Evolutionary conservation across 176 grass and related monocot genomes (phyloP).

Genomic region (Zizania latifolia): DNA sequence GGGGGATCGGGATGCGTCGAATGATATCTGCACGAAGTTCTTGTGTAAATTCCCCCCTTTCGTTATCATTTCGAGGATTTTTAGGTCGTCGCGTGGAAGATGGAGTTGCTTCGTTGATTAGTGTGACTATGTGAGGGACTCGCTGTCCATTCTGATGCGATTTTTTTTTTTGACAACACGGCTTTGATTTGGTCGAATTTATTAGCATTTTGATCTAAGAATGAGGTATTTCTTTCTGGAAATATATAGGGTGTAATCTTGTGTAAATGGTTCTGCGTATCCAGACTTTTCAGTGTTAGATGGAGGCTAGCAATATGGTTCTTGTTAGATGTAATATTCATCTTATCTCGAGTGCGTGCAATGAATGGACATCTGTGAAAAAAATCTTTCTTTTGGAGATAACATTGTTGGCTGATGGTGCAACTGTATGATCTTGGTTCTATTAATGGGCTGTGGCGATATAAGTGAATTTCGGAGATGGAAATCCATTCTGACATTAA

Average conservation of each 20-base stretch:
- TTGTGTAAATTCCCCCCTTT: background rate
- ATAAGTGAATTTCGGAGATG: background rate
- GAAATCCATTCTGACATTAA: background rate
- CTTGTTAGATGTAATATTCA: background rate
- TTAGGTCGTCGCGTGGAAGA: background rate
- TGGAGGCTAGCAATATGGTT: background rate
- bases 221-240: background rate
- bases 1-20: background rate
- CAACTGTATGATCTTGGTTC: background rate
- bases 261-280: constrained; percentile 8
- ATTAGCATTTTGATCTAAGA: background rate
- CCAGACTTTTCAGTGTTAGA: background rate
- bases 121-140: background rate
- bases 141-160: background rate
- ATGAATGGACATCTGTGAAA: background rate
- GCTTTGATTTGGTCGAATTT: constrained; percentile 1
- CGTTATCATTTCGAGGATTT: background rate
- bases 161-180: background rate
- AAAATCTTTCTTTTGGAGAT: constrained; percentile 8
- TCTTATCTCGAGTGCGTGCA: background rate
- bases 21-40: background rate
- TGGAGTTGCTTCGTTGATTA: background rate
- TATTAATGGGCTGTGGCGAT: background rate
- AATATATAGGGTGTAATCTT: background rate
- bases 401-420: background rate